Base-by-base conservation (phyloP, 345 rosid genomes). In the Populus alba region DNA sequence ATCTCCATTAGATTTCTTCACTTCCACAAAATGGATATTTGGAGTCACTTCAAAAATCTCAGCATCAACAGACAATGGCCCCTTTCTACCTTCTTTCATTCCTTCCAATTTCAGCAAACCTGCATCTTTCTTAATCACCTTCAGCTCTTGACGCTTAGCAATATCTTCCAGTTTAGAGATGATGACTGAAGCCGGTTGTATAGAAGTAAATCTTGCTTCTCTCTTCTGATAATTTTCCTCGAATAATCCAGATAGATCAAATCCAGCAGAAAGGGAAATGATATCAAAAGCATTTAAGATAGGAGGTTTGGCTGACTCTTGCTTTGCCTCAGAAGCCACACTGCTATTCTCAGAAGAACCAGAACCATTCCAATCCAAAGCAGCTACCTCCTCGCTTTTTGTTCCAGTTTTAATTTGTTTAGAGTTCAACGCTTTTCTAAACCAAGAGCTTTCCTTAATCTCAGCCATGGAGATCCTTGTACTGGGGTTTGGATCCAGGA, bases 171-270 rank as follows among this genome's bases (percentile, higher is more conserved):
- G 71, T 65, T 70, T 80, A 18, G 83, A 31, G 25, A 80, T 70
- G 71, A 80, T 75, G 15, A 63, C 75, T 8, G 83, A 49, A 43
- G 83, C 79, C 16, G 76, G 72, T 23, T 75, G 78, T 33, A 51
- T 12, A 3, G 79, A 75, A 47, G 76, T 71, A 75, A 80, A 80
- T 80, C 75, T 75, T 20, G 76, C 75, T 66, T 70, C 83, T 61
- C 57, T 70, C 72, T 70, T 45, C 45, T 7, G 59, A 38, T 47
- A 55, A 27, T 49, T 68, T 22, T 61, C 79, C 8, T 80, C 76
- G n/a, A 80, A 80, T 37, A 80, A 66, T 66, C 83, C 79, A 37
- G 83, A 75, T 8, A 80, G 78, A 71, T 80, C 79, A 70, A 80
- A 80, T 68, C 83, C 79, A 69, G 83, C 75, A 7, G 83, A 75